phyloP scores from a whole-genome alignment of 306 rosid species.

The Carpinus viminea region DNA sequence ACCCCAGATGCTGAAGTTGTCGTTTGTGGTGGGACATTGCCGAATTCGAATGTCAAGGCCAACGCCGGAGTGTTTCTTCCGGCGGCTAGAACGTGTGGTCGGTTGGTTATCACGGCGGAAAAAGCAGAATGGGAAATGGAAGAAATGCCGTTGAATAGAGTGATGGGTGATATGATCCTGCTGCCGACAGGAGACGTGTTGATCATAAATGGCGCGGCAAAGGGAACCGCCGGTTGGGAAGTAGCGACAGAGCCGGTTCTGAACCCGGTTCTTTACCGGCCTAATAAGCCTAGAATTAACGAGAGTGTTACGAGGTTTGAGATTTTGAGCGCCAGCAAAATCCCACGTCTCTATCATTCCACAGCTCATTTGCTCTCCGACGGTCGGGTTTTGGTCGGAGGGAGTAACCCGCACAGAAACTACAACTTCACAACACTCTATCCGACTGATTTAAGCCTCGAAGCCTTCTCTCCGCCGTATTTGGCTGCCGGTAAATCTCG shows the following conservation, averaged over 20 bases:
- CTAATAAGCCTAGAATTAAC: not conserved
- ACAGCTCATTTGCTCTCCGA: slow-evolving; percentile 36
- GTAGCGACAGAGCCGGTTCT: slow-evolving; percentile 30
- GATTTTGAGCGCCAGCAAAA: slow-evolving; percentile 14
- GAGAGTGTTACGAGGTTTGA: slow-evolving; percentile 14
- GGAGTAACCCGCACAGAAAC: slow-evolving; percentile 37
- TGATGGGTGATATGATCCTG: slow-evolving; percentile 44
- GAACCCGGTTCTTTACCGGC: slow-evolving; percentile 27
- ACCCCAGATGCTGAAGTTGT: slow-evolving; percentile 23
- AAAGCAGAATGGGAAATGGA: slow-evolving; percentile 36
- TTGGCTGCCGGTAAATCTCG: slow-evolving; percentile 16
- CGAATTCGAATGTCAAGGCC: slow-evolving; percentile 33
- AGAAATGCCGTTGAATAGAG: slow-evolving; percentile 36
- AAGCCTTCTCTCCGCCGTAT: slow-evolving; percentile 33
- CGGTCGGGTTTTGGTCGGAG: slow-evolving; percentile 39
- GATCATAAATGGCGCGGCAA: slow-evolving; percentile 39
- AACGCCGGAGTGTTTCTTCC: slow-evolving; percentile 18
- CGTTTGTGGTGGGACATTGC: slow-evolving; percentile 37
- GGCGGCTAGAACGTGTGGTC: slow-evolving; percentile 32
- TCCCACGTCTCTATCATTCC: slow-evolving; percentile 40
- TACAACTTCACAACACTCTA: slow-evolving; percentile 37
- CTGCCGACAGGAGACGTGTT: slow-evolving; percentile 41
- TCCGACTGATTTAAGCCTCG: slow-evolving; percentile 39
- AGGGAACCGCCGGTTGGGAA: slow-evolving; percentile 40
- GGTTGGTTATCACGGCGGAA: slow-evolving; percentile 10